Percentiles rank a stretch among this genome's conserved stretches.
These are phyloP conservation scores for Micromonas pusilla DNA, from an alignment of 139 green algal species.

Conservation along the genomic window DNA sequence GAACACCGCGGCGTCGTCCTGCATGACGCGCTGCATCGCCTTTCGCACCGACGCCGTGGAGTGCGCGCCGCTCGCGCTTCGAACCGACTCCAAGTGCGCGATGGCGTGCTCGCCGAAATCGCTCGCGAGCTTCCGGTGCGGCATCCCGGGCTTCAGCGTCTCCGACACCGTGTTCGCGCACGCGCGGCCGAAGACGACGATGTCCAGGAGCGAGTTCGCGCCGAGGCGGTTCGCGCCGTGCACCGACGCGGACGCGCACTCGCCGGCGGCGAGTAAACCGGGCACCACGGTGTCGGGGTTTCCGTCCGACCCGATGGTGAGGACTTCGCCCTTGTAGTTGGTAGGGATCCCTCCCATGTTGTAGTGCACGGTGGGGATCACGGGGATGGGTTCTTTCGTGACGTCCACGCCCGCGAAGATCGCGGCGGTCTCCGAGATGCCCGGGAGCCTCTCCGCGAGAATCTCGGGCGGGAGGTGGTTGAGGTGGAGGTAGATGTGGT, in stretches of 20 bases:
- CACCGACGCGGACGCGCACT: conserved; percentile 87
- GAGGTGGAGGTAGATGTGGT: conserved; percentile 99
- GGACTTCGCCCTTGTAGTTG: conserved; percentile 84
- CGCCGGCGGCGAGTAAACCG: conserved; percentile 87
- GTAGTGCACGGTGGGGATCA: conserved; percentile 98
- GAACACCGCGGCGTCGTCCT: conserved; percentile 93
- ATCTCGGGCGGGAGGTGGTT: conserved; percentile 96
- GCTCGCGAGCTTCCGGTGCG: conserved; percentile 64
- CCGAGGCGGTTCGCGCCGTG: conserved; percentile 97
- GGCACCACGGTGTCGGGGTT: conserved; percentile 82
- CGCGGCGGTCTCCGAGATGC: conserved; percentile 94
- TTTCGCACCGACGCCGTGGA: conserved; percentile 66
- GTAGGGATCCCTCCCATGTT: conserved; percentile 99
- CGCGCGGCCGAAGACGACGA: conserved; percentile 95
- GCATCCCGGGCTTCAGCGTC: conserved; percentile 69
- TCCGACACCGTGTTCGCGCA: conserved; percentile 71
- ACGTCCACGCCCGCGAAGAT: conserved; percentile 98
- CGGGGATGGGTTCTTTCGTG: conserved; percentile 92
- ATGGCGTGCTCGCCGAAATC: conserved; percentile 69
- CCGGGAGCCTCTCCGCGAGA: conserved; percentile 90
- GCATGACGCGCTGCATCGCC: conserved; percentile 52
- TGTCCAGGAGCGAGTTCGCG: conserved; percentile 97
- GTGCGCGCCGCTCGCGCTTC: conserved; percentile 67
- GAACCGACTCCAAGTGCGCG: conserved; percentile 75
- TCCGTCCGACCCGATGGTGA: conserved; percentile 36